These are phyloP conservation scores for Agaricales sp. DNA, from an alignment of 1,284 basidiomycete species.

Conservation along the genomic window DNA sequence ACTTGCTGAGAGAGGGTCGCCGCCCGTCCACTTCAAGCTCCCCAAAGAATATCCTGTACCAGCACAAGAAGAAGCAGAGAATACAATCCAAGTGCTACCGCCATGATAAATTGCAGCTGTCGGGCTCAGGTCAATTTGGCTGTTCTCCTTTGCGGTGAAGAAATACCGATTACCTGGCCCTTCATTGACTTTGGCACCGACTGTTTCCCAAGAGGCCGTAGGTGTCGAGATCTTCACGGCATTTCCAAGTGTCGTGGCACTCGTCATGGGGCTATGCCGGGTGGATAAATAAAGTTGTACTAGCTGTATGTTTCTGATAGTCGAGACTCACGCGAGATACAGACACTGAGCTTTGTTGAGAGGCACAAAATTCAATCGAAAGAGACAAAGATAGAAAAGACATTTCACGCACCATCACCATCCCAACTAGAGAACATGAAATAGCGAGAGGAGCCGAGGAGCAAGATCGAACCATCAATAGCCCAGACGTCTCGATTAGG, in stretches of 20 bases:
- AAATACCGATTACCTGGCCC: conserved; percentile 16
- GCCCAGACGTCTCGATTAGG: conserved; percentile 26
- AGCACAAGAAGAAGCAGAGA: conserved; percentile 22
- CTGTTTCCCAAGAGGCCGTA: conserved; percentile 24
- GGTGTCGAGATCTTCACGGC: conserved; percentile 25
- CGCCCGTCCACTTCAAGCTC: conserved; percentile 22
- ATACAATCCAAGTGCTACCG: conserved; percentile 23
- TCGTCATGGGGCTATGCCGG: conserved; percentile 19
- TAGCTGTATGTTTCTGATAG: neutral
- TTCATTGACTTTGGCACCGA: conserved; percentile 25
- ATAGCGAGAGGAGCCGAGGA: conserved; percentile 18
- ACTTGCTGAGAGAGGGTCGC: conserved; percentile 20
- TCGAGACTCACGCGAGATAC: conserved; percentile 19
- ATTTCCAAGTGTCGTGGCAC: conserved; percentile 24
- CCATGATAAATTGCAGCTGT: conserved; percentile 20
- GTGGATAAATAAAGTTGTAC: too few relatives aligned
- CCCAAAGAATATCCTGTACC: conserved; percentile 24
- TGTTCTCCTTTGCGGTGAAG: neutral
- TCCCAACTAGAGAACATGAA: conserved; percentile 27
- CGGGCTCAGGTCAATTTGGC: neutral
- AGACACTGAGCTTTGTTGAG: conserved; percentile 23
- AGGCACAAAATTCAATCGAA: neutral
- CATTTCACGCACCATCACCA: conserved; percentile 15
- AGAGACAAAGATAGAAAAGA: conserved; percentile 1
- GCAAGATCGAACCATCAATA: conserved; percentile 24